Base-by-base conservation (phyloP, 2,329 filamentous ascomycete species). In the Neofusicoccum umdonicola region DNA sequence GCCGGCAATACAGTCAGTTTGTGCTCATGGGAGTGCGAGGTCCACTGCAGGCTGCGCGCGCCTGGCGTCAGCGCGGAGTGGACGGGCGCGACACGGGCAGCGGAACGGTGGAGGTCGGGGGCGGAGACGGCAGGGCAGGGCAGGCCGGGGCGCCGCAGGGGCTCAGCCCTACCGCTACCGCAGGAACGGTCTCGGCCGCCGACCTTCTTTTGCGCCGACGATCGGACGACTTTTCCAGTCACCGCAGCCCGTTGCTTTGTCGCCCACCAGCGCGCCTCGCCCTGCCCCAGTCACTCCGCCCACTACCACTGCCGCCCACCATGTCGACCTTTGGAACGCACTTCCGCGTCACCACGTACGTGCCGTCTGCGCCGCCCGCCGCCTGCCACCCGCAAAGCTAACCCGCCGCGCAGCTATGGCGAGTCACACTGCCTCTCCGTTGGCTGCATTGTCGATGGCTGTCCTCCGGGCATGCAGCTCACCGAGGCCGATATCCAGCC, bases 361-460 rank as follows among this genome's bases (percentile, higher is more conserved):
- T 80, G 42, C 62, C 48, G 35, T 51, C 34, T 65, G 27, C 56
- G 50, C 39, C 39, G 27, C 17, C n/a, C 27, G 42, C 56, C 41
- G 15, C 42, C 15, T 4, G 7, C 56, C 41, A 4, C 41, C 42
- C 31, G n/a, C 44, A 39, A n/a, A 27, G 62, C 73, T 72, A 61
- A 72, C 54, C 19, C 37, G 45, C 62, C 22, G 35, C 64, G 60
- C 76, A 87, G 87, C 74, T 91, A 91, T 81, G 90, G 90, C 76
- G 90, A 93, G 79, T 96, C 91, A 65, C 94, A 97, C 81, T 96
- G 94, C 82, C 90, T 89, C 73, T 94, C 90, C 37, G 93, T 98
- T 73, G 93, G 93, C 74, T 96, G 92, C 82, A 97, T 98, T 73
- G 89, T 98, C 79, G 94, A 98, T 77, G 93, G 93, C 71, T 91